phyloP scores from a whole-genome alignment of 2,329 filamentous ascomycete genomes.

The Penicillium polonicum region DNA sequence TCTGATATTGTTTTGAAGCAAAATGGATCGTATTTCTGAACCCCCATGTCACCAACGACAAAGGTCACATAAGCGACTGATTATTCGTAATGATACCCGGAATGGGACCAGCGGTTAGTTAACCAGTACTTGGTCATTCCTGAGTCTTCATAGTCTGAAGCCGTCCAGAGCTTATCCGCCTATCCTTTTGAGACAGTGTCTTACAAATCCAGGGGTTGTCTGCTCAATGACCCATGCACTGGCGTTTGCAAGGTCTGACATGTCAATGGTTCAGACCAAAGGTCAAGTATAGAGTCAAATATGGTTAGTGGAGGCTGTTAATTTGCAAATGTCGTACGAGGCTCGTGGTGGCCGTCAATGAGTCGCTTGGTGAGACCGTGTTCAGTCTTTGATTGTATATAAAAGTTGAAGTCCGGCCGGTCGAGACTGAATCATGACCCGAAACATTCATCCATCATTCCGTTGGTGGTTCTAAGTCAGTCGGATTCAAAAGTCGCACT shows the following conservation, averaged over 20 bases:
- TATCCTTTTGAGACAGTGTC: background rate
- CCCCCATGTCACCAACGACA: background rate
- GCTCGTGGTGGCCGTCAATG: background rate
- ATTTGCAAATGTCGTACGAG: background rate
- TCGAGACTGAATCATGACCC: background rate
- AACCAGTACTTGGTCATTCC: background rate
- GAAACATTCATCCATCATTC: constrained; percentile 3
- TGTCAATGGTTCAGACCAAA: background rate
- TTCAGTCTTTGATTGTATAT: background rate
- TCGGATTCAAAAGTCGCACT: background rate
- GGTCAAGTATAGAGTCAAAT: no score
- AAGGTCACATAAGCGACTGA: background rate
- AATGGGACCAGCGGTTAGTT: background rate
- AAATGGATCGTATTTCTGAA: background rate
- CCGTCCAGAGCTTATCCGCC: background rate
- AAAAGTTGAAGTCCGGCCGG: background rate
- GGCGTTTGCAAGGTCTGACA: background rate
- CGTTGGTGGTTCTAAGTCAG: background rate
- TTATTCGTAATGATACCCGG: background rate
- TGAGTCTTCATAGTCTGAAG: background rate
- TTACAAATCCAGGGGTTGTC: background rate
- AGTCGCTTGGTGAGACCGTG: background rate
- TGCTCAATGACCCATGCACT: background rate
- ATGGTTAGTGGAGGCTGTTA: background rate
- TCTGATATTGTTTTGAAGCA: background rate